Base-by-base conservation (phyloP, 371 early-diverging fungal species). In the Mortierella sp. region DNA sequence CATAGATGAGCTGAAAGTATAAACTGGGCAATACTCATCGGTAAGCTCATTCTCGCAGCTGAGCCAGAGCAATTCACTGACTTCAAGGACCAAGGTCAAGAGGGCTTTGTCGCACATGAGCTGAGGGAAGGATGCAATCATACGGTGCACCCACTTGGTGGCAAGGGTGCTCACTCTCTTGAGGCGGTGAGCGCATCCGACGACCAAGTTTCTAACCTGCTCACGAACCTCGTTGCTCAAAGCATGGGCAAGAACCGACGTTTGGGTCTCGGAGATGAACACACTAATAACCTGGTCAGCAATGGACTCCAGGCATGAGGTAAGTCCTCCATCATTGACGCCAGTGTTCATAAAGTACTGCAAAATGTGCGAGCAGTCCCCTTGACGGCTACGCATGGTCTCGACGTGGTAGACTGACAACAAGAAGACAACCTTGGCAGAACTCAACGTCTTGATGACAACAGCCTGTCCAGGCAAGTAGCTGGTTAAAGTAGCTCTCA, bases 281-380 rank as follows among this genome's bases (percentile, higher is more conserved):
- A 85, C 84, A 45, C 68, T 75, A 13, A 85, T 76, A 0, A 87
- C 89, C 69, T 89, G 86, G 40, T 94, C 93, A 13, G 93, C 91
- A 62, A 97, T 92, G 12, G 86, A 86, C 71, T 95, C 94, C n/a
- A 98, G 74, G n/a, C 92, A 88, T 0, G 85, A 84, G 42, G 92
- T 88, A 60, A 96, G 76, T 1, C 90, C 89, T 28, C 92, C 91
- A 56, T 87, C 85, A 61, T 89, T 91, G 53, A 95, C 90, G 4
- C 96, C 93, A 51, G 94, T 89, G 76, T 96, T 96, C 83, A 88
- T 86, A 64, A 97, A 92, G 82, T 98, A 98, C 37, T 88, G 86
- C 23, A 95, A 73, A 42, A 96, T 88, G 57, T 88, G 88, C 12
- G 89, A 88, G 67, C 91, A 91, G 72, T 92, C 87, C 13, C 96